Conservation (phyloP, 441 rosid genomes). For the Pelargonium cotyledonis region DNA sequence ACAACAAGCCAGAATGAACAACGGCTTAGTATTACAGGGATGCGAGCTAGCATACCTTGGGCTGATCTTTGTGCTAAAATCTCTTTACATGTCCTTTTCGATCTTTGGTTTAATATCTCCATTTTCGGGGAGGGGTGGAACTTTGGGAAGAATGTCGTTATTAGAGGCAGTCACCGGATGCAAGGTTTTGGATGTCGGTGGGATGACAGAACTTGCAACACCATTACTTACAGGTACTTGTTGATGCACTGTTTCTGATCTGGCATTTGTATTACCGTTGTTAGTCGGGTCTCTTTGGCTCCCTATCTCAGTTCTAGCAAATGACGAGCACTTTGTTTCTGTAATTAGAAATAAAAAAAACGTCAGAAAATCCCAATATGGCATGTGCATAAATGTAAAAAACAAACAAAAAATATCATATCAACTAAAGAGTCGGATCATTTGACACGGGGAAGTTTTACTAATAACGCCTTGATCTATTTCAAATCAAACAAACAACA, state of each 20-base stretch:
- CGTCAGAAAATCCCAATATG: slow-evolving; percentile 10
- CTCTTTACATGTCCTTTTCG: slow-evolving; percentile 24
- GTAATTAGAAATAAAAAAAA: slow-evolving; percentile 22
- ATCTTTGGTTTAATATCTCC: slow-evolving; percentile 39
- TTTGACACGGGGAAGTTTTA: no score
- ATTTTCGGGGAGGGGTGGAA: slow-evolving; percentile 38
- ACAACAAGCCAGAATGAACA: slow-evolving; percentile 20
- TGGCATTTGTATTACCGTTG: slow-evolving; percentile 34
- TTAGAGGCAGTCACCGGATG: slow-evolving; percentile 25
- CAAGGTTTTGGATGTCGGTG: slow-evolving; percentile 29
- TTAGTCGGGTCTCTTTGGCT: slow-evolving; percentile 31
- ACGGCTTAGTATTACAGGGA: slow-evolving; percentile 6
- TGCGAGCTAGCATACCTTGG: slow-evolving; percentile 2
- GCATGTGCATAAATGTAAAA: slow-evolving; percentile 9
- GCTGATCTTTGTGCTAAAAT: slow-evolving; percentile 17
- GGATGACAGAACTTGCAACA: slow-evolving; percentile 26
- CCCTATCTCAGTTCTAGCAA: slow-evolving; percentile 54
- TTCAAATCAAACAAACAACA: no score
- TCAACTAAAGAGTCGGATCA: no score
- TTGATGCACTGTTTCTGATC: slow-evolving; percentile 40
- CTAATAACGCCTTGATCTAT: no score
- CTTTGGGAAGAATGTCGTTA: slow-evolving; percentile 26
- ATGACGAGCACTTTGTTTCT: slow-evolving; percentile 60
- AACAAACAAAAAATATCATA: neutral
- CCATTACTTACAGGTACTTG: slow-evolving; percentile 41